These are phyloP conservation scores for Pachyrhizus erosus DNA, from an alignment of 306 rosid genomes.

Conservation along the genomic window DNA sequence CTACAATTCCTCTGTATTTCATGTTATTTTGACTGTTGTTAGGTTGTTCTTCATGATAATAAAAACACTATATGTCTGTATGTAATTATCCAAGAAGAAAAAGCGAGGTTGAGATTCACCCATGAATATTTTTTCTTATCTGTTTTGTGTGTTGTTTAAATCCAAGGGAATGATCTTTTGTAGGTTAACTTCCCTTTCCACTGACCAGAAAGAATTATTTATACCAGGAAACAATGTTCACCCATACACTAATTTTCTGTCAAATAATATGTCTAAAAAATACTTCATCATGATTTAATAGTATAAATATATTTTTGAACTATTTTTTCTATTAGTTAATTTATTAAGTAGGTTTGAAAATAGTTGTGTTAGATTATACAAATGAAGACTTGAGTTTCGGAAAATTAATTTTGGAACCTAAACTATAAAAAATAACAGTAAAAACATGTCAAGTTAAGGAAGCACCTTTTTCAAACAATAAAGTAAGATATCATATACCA, in stretches of 20 bases:
- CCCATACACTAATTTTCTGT: background rate
- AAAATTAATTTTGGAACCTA: too few species aligned
- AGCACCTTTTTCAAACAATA: too few species aligned
- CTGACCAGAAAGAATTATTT: background rate
- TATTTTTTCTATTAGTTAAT: background rate
- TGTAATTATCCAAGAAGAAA: conserved; percentile 48
- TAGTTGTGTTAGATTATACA: too few species aligned
- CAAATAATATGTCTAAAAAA: conserved; percentile 9
- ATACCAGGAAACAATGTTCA: background rate
- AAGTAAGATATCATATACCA: too few species aligned
- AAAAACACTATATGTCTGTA: conserved; percentile 43
- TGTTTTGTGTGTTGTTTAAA: background rate
- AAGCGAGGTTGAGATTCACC: conserved; percentile 47
- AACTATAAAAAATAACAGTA: too few species aligned
- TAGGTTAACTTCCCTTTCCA: background rate
- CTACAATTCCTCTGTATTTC: conserved; percentile 36
- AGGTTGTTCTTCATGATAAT: conserved; percentile 54
- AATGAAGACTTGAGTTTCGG: too few species aligned
- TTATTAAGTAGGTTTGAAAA: too few species aligned
- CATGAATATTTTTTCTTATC: conserved; percentile 20
- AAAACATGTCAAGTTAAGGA: too few species aligned
- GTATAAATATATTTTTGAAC: background rate
- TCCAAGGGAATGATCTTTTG: background rate
- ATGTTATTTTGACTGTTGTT: conserved; percentile 42
- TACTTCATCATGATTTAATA: background rate